Percentiles rank a stretch among this genome's conserved stretches.
Evolutionary conservation across 495 filamentous ascomycete genomes (phyloP).

Genomic region (Aspergillus ostianus): DNA sequence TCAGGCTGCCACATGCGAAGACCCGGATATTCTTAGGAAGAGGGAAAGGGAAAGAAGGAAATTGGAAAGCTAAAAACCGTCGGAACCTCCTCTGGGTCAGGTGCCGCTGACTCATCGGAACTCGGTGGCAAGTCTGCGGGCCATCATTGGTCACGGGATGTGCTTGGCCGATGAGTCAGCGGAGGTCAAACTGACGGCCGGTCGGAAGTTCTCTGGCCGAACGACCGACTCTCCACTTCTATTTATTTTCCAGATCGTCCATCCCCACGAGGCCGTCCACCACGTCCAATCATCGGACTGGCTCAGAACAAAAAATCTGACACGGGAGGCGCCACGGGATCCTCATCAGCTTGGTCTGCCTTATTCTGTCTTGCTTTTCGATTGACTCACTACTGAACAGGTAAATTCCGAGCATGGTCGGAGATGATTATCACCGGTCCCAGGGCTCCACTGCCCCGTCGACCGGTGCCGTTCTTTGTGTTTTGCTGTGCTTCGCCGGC

Average conservation of each 20-base stretch:
- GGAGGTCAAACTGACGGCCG: background rate
- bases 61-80: too few species aligned
- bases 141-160: too few species aligned
- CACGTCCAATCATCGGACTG: background rate
- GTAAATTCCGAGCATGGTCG: background rate
- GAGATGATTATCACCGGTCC: background rate
- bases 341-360: background rate
- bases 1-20: background rate
- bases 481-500: background rate
- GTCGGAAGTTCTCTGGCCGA: background rate
- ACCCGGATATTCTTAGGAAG: background rate
- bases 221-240: background rate
- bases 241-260: background rate
- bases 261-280: background rate
- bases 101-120: background rate
- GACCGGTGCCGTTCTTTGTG: too few species aligned
- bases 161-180: background rate
- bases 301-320: background rate
- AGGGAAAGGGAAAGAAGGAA: too few species aligned
- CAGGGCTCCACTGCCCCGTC: background rate
- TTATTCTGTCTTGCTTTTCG: background rate
- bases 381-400: too few species aligned
- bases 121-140: too few species aligned
- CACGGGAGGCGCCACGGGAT: background rate
- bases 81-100: too few species aligned